phyloP scores from a whole-genome alignment of 2,329 filamentous ascomycete genomes.

The Aspergillus pseudoviridinutans region DNA sequence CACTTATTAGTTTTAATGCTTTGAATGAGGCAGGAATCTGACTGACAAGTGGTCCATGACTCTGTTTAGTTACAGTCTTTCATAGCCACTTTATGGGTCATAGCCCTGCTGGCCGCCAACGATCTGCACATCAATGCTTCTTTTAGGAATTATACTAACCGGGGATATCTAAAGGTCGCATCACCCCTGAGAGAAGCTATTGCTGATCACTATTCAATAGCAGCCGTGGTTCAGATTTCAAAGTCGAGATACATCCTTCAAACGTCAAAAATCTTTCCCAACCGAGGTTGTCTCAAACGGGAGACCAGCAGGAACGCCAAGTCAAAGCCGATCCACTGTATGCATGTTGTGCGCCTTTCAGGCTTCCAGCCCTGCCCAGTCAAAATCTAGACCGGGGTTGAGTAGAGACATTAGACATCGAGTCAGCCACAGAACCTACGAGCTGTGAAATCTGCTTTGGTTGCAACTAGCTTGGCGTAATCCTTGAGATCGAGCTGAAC shows the following conservation, averaged over 20 bases:
- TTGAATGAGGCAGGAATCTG: not conserved
- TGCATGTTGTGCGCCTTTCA: not conserved
- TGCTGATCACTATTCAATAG: not conserved
- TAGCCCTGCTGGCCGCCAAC: not conserved
- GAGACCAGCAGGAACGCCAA: not conserved
- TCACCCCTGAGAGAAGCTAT: not conserved
- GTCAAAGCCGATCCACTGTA: not conserved
- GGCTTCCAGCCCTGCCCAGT: not conserved
- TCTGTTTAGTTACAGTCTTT: not conserved
- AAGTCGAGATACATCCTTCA: not conserved
- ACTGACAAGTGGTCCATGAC: not conserved
- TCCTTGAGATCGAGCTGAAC: not conserved
- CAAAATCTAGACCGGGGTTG: not conserved
- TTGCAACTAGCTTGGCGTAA: not conserved
- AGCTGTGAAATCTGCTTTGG: not conserved
- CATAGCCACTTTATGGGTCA: not conserved
- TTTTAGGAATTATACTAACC: not conserved
- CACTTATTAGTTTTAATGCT: not conserved
- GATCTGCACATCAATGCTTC: not conserved
- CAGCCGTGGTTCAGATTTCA: not conserved
- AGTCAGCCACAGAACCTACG: not conserved
- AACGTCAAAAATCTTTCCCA: not conserved
- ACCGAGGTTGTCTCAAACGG: not conserved
- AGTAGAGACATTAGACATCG: not conserved
- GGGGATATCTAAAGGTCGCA: not conserved